Evolutionary conservation across 495 filamentous ascomycete genomes (phyloP), one percentile per base, ranked within the genome.

Genomic region (Cercophora newfieldiana): DNA sequence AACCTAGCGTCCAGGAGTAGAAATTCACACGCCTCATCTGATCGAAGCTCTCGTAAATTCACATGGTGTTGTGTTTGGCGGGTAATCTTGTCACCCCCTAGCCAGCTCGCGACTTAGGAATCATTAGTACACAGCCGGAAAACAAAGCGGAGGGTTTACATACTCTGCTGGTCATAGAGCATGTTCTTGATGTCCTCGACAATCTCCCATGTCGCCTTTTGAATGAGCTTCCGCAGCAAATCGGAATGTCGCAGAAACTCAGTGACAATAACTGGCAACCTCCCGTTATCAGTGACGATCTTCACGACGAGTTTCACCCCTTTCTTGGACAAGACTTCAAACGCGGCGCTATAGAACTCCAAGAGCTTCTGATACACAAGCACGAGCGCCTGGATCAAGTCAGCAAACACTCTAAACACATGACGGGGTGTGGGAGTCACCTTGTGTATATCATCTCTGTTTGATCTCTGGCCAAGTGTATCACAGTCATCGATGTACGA

Each of bases 101-200:
- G 6, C 53, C 53, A 29, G 0, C n/a, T n/a, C 10, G 25, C 8
- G 24, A 55, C 53, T 55, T 16, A 1, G 19, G 22, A 51, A 19
- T 21, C 4, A 51, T 51, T 2, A 22, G 49, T 24, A 51, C 1
- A 24, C n/a, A n/a, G n/a, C n/a, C n/a, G 30, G 68, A 68, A 51
- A 65, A 65, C 29, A 25, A 71, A 37, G 33, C 47, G 31, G 37
- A 48, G 29, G 69, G 68, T 7, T 61, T 61, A 65, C 69, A 28
- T 68, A 74, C 71, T 74, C 61, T 71, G 63, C 33, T 50, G 48
- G 61, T 74, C 69, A 59, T 71, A 69, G 16, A 71, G 63, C 68
- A 74, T 66, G n/a, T 48, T 22, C 63, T 62, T 65, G 54, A 65
- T 65, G 47, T 72, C 69, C 48, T 66, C 69, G 8, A 67, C 55